Percentiles rank a stretch among this genome's conserved stretches.
These are phyloP conservation scores for Aureococcus anophagefferens DNA, from an alignment of 108 stramenopile genomes.

Conservation along the genomic window DNA sequence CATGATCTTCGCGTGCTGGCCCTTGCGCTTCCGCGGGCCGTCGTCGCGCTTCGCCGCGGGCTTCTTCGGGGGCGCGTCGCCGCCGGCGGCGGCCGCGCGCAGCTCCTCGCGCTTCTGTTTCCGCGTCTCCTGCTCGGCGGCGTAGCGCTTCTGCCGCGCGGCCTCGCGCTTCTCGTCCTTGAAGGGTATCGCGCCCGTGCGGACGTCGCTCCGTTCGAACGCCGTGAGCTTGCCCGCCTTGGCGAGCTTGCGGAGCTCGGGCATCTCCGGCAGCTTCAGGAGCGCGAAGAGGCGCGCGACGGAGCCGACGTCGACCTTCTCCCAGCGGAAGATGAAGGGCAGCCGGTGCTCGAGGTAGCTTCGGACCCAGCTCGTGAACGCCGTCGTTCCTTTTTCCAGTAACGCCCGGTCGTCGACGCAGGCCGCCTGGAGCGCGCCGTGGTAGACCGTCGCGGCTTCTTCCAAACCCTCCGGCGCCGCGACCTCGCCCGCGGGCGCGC, in stretches of 20 bases:
- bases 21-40: conserved; percentile 64
- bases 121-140: conserved; percentile 78
- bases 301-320: conserved; percentile 10
- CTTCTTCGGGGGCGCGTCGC: background rate
- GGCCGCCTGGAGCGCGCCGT: background rate
- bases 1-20: conserved; percentile 65
- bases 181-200: conserved; percentile 13
- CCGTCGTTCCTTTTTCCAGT: conserved; percentile 90
- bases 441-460: background rate
- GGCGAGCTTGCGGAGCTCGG: conserved; percentile 58
- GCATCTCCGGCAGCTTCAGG: conserved; percentile 91
- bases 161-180: background rate
- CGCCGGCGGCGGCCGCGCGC: conserved; percentile 38
- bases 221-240: background rate
- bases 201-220: background rate
- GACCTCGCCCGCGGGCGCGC: conserved; percentile 62
- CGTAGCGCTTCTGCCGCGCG: conserved; percentile 29
- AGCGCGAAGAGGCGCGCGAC: conserved; percentile 82
- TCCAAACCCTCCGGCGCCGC: no score
- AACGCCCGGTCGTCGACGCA: conserved; percentile 75
- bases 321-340: conserved; percentile 73
- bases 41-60: conserved; percentile 34
- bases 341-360: conserved; percentile 93
- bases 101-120: conserved; percentile 68
- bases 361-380: conserved; percentile 68